Conservation (phyloP, 106 monocot species). For the Dendrobium officinale region DNA sequence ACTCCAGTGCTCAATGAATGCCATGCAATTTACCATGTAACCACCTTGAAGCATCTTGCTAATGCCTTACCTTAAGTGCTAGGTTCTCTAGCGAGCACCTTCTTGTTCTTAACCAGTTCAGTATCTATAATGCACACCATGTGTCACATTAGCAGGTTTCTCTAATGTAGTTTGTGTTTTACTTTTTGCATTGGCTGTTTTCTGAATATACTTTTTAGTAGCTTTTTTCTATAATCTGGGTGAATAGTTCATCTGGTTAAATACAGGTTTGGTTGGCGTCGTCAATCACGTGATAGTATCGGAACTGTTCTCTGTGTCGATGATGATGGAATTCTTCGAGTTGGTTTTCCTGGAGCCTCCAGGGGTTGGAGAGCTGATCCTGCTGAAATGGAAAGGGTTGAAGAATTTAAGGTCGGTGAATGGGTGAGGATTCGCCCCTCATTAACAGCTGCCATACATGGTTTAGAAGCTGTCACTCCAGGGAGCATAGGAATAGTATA, state of each 20-base stretch:
- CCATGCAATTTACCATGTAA: background rate
- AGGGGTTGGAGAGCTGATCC: slow-evolving; percentile 99
- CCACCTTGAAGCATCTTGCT: background rate
- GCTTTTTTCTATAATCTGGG: background rate
- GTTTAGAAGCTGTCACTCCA: slow-evolving; percentile 80
- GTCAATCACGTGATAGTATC: slow-evolving; percentile 92
- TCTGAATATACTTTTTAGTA: background rate
- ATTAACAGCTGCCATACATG: slow-evolving; percentile 81
- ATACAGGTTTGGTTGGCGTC: slow-evolving; percentile 91
- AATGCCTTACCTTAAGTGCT: background rate
- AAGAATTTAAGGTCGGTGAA: slow-evolving; percentile 97
- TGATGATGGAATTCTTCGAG: slow-evolving; percentile 94
- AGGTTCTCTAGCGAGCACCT: background rate
- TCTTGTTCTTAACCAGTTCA: background rate
- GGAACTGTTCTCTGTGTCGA: slow-evolving; percentile 99
- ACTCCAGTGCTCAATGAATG: background rate
- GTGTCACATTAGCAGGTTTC: background rate
- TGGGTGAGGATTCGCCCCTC: slow-evolving; percentile 90
- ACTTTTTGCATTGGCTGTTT: background rate
- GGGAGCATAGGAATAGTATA: slow-evolving; percentile 91
- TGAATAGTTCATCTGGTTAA: slow-evolving; percentile 2
- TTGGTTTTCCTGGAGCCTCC: slow-evolving; percentile 98
- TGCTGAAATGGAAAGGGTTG: slow-evolving; percentile 98
- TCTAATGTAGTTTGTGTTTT: background rate
- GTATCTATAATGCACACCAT: background rate